Conservation (phyloP, 73 alveolate species). For the Effrenium voratum region DNA sequence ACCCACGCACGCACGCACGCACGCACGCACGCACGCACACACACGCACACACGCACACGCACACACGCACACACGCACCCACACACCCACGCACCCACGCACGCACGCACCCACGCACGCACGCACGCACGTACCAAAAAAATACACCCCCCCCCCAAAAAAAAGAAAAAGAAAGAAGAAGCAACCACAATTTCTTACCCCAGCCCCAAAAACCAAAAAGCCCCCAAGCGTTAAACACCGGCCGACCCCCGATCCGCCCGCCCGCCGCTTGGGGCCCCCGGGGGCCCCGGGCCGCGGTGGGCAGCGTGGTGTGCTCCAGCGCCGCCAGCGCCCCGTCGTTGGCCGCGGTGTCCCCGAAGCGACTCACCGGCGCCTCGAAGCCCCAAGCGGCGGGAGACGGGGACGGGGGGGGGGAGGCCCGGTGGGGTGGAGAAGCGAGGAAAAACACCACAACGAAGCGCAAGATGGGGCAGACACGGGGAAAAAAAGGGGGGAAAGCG, state of each 20-base stretch:
- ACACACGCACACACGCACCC: too few species aligned
- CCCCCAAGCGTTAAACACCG: neutral
- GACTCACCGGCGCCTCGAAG: constrained; percentile 95
- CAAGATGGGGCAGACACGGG: too few species aligned
- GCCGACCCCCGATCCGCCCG: neutral
- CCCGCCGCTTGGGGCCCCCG: neutral
- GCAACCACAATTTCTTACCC: too few species aligned
- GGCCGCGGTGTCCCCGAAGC: constrained; percentile 96
- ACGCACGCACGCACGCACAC: too few species aligned
- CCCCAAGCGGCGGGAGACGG: neutral
- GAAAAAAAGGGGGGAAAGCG: too few species aligned
- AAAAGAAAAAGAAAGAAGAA: too few species aligned
- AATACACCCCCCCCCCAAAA: too few species aligned
- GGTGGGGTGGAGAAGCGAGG: neutral
- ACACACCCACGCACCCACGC: too few species aligned
- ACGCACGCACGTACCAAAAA: neutral
- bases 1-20: too few species aligned
- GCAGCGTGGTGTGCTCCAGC: constrained; percentile 78
- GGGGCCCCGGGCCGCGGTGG: constrained; percentile 23
- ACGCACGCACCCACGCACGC: neutral
- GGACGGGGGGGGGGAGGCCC: neutral
- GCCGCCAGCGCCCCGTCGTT: constrained; percentile 95
- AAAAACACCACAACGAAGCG: neutral
- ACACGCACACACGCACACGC: too few species aligned
- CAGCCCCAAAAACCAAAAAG: too few species aligned